phyloP scores from a whole-genome alignment of 441 rosid genomes.

The Brassica hybrid region DNA sequence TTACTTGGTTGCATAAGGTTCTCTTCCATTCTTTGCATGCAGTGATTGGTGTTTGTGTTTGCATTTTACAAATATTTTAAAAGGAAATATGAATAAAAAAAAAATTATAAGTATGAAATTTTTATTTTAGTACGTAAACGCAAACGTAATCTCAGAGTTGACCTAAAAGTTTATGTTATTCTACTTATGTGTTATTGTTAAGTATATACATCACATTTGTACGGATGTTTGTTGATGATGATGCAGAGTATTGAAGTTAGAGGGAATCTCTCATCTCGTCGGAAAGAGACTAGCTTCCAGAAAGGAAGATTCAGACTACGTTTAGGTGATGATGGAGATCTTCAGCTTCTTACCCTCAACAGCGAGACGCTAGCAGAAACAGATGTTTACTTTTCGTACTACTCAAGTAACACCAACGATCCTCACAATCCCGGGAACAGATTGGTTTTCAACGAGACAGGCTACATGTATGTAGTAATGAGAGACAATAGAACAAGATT shows the following conservation, averaged over 20 bases:
- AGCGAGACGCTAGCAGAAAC: conserved; percentile 17
- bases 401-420: conserved; percentile 30
- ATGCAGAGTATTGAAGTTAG: conserved; percentile 27
- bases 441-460: conserved; percentile 37
- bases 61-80: neutral
- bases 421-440: neutral
- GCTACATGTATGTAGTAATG: conserved; percentile 33
- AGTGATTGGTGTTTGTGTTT: neutral
- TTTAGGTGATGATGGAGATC: conserved; percentile 44
- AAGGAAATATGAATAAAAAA: neutral
- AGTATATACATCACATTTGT: neutral
- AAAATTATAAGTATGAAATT: neutral
- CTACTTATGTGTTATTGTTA: neutral
- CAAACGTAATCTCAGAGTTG: neutral
- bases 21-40: neutral
- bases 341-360: conserved; percentile 38
- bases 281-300: conserved; percentile 30
- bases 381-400: conserved; percentile 29
- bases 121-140: neutral
- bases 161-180: neutral
- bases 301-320: conserved; percentile 40
- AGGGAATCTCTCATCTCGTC: conserved; percentile 34
- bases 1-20: neutral
- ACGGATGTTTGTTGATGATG: neutral
- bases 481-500: conserved; percentile 16